Evolutionary conservation across 2,329 filamentous ascomycete species (phyloP).

Genomic region (Arthrobotrys pseudoclavata): DNA sequence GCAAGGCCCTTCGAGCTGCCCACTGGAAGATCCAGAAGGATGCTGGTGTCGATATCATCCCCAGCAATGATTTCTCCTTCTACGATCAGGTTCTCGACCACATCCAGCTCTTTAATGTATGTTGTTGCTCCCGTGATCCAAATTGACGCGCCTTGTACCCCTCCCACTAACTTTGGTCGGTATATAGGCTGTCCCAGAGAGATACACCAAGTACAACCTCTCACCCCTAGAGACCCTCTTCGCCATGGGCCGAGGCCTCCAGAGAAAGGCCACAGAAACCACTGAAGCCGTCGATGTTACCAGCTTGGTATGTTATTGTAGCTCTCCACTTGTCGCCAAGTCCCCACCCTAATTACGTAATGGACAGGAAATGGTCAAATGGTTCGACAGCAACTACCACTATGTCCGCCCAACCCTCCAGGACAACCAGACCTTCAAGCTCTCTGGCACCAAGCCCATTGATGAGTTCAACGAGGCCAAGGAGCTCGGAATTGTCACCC

Average conservation of each 20-base stretch:
- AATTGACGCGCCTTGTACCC: conserved; percentile 53
- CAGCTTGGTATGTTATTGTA: conserved; percentile 72
- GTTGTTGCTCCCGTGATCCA: background rate
- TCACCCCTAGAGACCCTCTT: conserved; percentile 96
- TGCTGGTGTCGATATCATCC: conserved; percentile 96
- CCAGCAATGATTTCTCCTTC: conserved; percentile 99
- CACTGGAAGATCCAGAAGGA: conserved; percentile 99
- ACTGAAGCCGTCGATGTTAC: conserved; percentile 82
- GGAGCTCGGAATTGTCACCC: conserved; percentile 91
- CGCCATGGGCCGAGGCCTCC: conserved; percentile 98
- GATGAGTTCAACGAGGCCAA: conserved; percentile 96
- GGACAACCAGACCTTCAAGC: conserved; percentile 96
- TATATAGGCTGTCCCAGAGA: conserved; percentile 84
- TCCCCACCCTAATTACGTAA: conserved; percentile 28
- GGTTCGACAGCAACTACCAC: conserved; percentile 99
- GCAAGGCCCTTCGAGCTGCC: conserved; percentile 93
- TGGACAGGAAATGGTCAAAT: conserved; percentile 95
- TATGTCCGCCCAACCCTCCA: conserved; percentile 99
- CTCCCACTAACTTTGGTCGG: conserved; percentile 57
- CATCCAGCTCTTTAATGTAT: conserved; percentile 74
- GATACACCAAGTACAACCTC: conserved; percentile 91
- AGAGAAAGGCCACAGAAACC: conserved; percentile 77
- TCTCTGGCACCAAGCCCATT: conserved; percentile 85
- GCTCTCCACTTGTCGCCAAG: background rate
- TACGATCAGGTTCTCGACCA: conserved; percentile 98